phyloP scores from a whole-genome alignment of 352 stramenopile species.

The Phytophthora melonis region DNA sequence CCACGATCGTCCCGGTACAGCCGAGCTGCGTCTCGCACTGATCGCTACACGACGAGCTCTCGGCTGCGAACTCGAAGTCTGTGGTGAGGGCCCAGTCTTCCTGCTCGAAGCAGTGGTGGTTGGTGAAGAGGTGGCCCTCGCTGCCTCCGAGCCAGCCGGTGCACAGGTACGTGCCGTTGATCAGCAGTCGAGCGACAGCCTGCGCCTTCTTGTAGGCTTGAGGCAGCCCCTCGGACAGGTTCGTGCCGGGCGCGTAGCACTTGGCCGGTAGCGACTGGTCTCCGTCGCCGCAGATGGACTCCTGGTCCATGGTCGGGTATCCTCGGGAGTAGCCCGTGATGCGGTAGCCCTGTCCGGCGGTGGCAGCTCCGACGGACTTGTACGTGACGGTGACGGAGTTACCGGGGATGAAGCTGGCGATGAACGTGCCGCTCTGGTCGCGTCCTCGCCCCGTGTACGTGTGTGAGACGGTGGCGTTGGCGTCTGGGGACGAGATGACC shows the following conservation, averaged over 20 bases:
- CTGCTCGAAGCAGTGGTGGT: slow-evolving; percentile 69
- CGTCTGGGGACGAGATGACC: slow-evolving; percentile 50
- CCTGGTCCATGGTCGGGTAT: slow-evolving; percentile 39
- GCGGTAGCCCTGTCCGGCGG: slow-evolving; percentile 35
- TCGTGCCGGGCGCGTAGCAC: slow-evolving; percentile 46
- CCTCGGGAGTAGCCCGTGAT: slow-evolving; percentile 60
- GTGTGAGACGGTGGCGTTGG: slow-evolving; percentile 29
- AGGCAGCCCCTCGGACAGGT: slow-evolving; percentile 37
- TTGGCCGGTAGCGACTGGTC: slow-evolving; percentile 65
- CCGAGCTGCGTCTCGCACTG: slow-evolving; percentile 52
- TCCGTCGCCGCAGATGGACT: slow-evolving; percentile 59
- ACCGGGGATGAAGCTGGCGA: slow-evolving; percentile 53
- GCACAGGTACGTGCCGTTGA: slow-evolving; percentile 61
- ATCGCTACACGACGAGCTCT: slow-evolving; percentile 59
- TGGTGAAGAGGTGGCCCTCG: slow-evolving; percentile 77
- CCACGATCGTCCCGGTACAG: slow-evolving; percentile 56
- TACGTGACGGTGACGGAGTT: slow-evolving; percentile 59
- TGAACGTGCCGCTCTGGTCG: slow-evolving; percentile 49
- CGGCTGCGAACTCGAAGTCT: slow-evolving; percentile 70
- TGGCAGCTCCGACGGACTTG: slow-evolving; percentile 28
- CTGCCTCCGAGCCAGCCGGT: slow-evolving; percentile 72
- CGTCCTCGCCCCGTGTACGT: slow-evolving; percentile 52
- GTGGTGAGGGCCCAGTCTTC: slow-evolving; percentile 37
- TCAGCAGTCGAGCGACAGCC: slow-evolving; percentile 65
- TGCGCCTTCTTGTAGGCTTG: slow-evolving; percentile 51